phyloP scores from a whole-genome alignment of 495 filamentous ascomycete species.

The Neurospora sp. region DNA sequence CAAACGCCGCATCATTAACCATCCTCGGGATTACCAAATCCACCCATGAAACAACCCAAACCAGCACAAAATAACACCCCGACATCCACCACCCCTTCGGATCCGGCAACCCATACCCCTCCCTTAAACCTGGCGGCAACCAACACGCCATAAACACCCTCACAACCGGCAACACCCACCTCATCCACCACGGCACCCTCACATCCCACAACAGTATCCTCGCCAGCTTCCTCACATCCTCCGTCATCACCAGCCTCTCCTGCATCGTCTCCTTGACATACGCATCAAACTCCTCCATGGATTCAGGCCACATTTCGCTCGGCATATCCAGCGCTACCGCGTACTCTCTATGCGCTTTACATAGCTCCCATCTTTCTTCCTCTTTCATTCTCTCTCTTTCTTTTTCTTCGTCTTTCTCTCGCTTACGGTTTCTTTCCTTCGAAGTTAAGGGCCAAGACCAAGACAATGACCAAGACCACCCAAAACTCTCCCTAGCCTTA shows the following conservation, averaged over 20 bases:
- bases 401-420: too few species aligned
- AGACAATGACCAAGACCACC: not conserved
- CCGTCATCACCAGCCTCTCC: conserved; percentile 1
- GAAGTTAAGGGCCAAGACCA: too few species aligned
- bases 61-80: conserved; percentile 1
- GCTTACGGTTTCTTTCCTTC: too few species aligned
- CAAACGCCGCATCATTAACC: not conserved
- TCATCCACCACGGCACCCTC: conserved; percentile 9
- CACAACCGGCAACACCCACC: conserved; percentile 6
- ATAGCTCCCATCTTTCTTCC: conserved; percentile 3
- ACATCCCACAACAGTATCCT: conserved; percentile 3
- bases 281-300: conserved; percentile 7
- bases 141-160: conserved; percentile 9
- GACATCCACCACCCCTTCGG: conserved; percentile 2
- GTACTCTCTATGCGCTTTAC: not conserved
- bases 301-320: conserved; percentile 1
- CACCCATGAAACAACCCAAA: not conserved
- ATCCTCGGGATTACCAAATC: not conserved
- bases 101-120: conserved; percentile 6
- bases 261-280: not conserved
- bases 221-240: conserved; percentile 1
- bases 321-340: conserved; percentile 8
- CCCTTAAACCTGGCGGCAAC: conserved; percentile 1
- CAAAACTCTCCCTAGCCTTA: not conserved
- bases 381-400: too few species aligned